Conservation (phyloP, 169 alveolate species). For the Plasmodium cynomolgi region DNA sequence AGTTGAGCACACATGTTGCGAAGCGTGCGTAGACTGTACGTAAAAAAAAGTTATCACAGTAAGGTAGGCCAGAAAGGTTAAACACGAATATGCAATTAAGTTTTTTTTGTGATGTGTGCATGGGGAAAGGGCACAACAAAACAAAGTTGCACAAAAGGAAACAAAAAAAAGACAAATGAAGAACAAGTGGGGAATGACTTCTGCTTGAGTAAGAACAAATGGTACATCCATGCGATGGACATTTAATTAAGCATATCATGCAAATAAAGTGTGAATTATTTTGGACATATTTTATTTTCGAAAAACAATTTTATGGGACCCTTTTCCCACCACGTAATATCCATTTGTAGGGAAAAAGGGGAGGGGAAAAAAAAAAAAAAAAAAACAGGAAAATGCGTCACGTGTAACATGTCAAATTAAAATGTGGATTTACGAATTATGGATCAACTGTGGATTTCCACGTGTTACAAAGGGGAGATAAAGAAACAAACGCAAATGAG, state of each 20-base stretch:
- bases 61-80: neutral
- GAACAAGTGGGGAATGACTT: neutral
- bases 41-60: neutral
- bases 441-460: neutral
- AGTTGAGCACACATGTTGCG: neutral
- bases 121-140: neutral
- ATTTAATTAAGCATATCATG: neutral
- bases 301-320: neutral
- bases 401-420: neutral
- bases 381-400: neutral
- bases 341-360: neutral
- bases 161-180: constrained; percentile 11
- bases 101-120: neutral
- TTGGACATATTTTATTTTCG: neutral
- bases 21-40: neutral
- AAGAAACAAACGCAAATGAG: neutral
- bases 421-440: neutral
- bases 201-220: neutral
- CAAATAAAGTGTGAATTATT: neutral
- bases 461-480: neutral
- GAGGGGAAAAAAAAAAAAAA: neutral
- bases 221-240: neutral
- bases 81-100: neutral
- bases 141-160: neutral
- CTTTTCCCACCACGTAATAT: neutral